A percentile compares a stretch with the other conserved stretches of the same genome.
Conservation (phyloP, 371 early-diverging fungal genomes). For the Paramicrosporidium saccamoebae region DNA sequence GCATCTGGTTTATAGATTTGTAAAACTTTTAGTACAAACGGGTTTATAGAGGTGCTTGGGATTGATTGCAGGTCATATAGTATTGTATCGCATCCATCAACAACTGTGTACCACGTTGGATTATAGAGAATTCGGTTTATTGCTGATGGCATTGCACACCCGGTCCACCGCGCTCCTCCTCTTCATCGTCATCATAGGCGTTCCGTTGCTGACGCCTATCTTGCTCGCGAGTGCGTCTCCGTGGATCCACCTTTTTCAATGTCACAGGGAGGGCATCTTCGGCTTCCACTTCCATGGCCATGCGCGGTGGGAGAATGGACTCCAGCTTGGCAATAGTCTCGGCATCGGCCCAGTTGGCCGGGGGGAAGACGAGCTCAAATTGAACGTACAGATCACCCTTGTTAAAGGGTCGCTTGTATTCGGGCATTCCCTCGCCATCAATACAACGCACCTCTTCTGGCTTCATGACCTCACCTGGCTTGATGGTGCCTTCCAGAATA, state of each 20-base stretch:
- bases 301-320: conserved; percentile 19
- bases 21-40: too few relatives aligned
- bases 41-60: too few relatives aligned
- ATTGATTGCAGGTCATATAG: too few relatives aligned
- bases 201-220: conserved; percentile 14
- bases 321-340: conserved; percentile 23
- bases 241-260: conserved; percentile 30
- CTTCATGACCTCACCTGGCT: conserved; percentile 63
- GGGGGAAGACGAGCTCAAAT: conserved; percentile 68
- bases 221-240: conserved; percentile 9
- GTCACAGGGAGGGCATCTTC: conserved; percentile 42
- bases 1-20: too few relatives aligned
- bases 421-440: conserved; percentile 77
- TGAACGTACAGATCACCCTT: conserved; percentile 66
- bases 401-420: conserved; percentile 40
- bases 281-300: conserved; percentile 7
- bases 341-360: conserved; percentile 29
- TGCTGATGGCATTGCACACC: conserved; percentile 86
- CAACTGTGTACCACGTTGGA: too few relatives aligned
- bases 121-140: conserved; percentile 9
- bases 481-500: conserved; percentile 39
- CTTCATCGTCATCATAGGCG: conserved; percentile 27
- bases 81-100: too few relatives aligned
- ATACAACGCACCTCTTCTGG: conserved; percentile 57
- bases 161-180: conserved; percentile 20